phyloP scores from a whole-genome alignment of 257 asterid genomes.

The Apocynum venetum region DNA sequence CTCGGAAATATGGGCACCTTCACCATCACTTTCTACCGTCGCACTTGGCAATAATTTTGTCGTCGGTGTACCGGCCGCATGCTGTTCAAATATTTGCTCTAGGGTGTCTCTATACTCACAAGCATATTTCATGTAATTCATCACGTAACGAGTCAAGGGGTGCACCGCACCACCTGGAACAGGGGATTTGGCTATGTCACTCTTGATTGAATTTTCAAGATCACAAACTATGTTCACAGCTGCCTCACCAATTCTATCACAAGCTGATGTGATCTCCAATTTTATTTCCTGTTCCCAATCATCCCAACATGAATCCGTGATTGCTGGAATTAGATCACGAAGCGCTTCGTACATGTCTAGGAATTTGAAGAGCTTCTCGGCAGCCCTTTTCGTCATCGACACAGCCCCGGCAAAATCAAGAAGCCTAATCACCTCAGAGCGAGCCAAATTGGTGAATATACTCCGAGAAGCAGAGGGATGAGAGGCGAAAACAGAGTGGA shows the following conservation, averaged over 20 bases:
- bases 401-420: slow-evolving; percentile 78
- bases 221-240: slow-evolving; percentile 58
- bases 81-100: slow-evolving; percentile 45
- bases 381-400: slow-evolving; percentile 60
- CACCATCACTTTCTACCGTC: slow-evolving; percentile 32
- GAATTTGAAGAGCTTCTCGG: slow-evolving; percentile 76
- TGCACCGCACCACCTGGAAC: slow-evolving; percentile 96
- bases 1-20: slow-evolving; percentile 39
- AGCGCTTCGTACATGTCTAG: slow-evolving; percentile 70
- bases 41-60: neutral
- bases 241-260: slow-evolving; percentile 57
- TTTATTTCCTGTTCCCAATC: slow-evolving; percentile 31
- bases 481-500: slow-evolving; percentile 43
- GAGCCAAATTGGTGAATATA: slow-evolving; percentile 46
- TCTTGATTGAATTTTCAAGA: slow-evolving; percentile 60
- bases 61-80: neutral
- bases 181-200: slow-evolving; percentile 47
- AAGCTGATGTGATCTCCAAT: slow-evolving; percentile 41
- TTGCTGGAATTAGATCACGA: slow-evolving; percentile 37
- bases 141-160: slow-evolving; percentile 81
- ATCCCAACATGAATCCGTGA: slow-evolving; percentile 34
- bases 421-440: slow-evolving; percentile 59
- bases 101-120: slow-evolving; percentile 63
- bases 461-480: slow-evolving; percentile 31
- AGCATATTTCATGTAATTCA: slow-evolving; percentile 67